Evolutionary conservation across 495 filamentous ascomycete species (phyloP).

Genomic region (Penicillium malachiteum): DNA sequence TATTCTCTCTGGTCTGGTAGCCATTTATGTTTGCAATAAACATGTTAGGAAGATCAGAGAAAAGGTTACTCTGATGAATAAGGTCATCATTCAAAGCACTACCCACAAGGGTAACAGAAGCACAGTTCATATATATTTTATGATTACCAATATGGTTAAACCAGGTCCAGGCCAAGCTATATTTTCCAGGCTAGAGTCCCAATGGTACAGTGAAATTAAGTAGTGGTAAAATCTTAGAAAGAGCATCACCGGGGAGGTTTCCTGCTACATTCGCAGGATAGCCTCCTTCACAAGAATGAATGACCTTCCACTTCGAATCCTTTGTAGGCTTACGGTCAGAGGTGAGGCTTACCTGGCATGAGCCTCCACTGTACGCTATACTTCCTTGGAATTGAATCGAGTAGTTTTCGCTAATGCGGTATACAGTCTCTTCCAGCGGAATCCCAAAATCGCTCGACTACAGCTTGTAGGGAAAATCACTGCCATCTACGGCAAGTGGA

Average conservation of each 20-base stretch:
- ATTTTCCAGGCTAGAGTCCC: slow-evolving; percentile 36
- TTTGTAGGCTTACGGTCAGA: slow-evolving; percentile 60
- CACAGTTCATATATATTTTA: slow-evolving; percentile 94
- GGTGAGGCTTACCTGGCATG: slow-evolving; percentile 78
- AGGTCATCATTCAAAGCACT: slow-evolving; percentile 36
- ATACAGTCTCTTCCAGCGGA: slow-evolving; percentile 16
- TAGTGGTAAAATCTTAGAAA: slow-evolving; percentile 12
- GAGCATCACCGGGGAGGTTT: slow-evolving; percentile 24
- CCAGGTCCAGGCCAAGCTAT: slow-evolving; percentile 75
- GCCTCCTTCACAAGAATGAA: slow-evolving; percentile 71
- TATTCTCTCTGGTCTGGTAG: slow-evolving; percentile 49
- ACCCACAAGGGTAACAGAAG: slow-evolving; percentile 58
- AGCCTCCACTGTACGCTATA: slow-evolving; percentile 79
- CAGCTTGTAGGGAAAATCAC: slow-evolving; percentile 74
- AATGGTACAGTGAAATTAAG: slow-evolving; percentile 47
- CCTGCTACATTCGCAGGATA: slow-evolving; percentile 56
- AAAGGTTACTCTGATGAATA: slow-evolving; percentile 21
- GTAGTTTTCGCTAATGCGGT: slow-evolving; percentile 24
- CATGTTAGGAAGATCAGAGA: slow-evolving; percentile 64
- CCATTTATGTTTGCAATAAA: slow-evolving; percentile 73
- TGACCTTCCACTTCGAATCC: slow-evolving; percentile 62
- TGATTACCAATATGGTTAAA: slow-evolving; percentile 80
- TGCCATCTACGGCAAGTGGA: slow-evolving; percentile 57
- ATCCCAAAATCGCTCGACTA: slow-evolving; percentile 15
- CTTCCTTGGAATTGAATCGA: slow-evolving; percentile 29